Base-by-base conservation (phyloP, 495 filamentous ascomycete genomes). In the Lophiostoma macrostomum region DNA sequence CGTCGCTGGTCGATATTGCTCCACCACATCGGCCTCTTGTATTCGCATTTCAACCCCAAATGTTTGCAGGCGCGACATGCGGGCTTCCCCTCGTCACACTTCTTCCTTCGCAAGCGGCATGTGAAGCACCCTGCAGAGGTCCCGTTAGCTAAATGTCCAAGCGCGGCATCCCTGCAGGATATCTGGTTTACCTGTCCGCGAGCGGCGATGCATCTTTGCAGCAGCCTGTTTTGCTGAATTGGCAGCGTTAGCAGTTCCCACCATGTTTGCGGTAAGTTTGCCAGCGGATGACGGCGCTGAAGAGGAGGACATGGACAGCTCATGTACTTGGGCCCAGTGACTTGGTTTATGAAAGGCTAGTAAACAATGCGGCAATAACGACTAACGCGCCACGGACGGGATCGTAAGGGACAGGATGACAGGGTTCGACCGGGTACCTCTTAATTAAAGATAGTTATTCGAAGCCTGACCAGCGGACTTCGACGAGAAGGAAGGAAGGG, bases 21-120 rank as follows among this genome's bases (percentile, higher is more conserved):
- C 93, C 93, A 98, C 93, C 93, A 98, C 68, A 87, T 80, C 10
- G 93, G 91, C 65, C 91, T 77, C 78, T 95, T 95, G 72, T 96
- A 98, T 75, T 98, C 89, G 71, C 93, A 98, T 53, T 74, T 74
- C 19, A 98, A 78, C 8, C 83, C 81, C 34, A 98, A 82, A 63
- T 96, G 87, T 66, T 80, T 86, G 80, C 93, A 98, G 41, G 91
- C 89, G 42, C 80, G 80, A 75, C 93, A 98, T 56, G 81, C 74
- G 30, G 88, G 86, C 61, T 86, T 86, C 46, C 83, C 85, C 71
- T 98, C 93, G 67, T 98, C 91, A 73, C 93, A 97, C 81, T 98
- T 98, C 80, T 98, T 96, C 63, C 93, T 73, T 66, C 93, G 83
- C 56, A 98, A 71, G 64, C 93, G 85, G 76, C 93, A 98, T 47